These are phyloP conservation scores for Scedosporium boydii DNA, from an alignment of 2,329 filamentous ascomycete genomes.

Conservation along the genomic window DNA sequence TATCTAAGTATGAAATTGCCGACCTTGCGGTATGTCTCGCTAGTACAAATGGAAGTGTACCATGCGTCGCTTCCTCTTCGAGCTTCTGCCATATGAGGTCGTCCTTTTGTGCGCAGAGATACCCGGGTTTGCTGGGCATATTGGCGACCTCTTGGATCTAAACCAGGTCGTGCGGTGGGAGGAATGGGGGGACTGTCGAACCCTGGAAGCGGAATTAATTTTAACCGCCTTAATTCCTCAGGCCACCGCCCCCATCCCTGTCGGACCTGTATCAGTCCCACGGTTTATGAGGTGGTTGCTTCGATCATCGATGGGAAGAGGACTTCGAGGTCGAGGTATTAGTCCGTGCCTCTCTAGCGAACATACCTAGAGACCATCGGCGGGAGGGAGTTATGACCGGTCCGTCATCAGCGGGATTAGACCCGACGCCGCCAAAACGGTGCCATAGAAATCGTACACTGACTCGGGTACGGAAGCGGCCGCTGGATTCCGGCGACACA, in stretches of 20 bases:
- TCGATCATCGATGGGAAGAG: no score
- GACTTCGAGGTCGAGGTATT: no score
- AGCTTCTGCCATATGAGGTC: slow-evolving; percentile 19
- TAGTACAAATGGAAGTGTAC: slow-evolving; percentile 14
- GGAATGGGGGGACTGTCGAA: not conserved
- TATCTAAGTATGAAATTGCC: slow-evolving; percentile 16
- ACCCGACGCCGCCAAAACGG: slow-evolving; percentile 28
- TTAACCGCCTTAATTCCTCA: not conserved
- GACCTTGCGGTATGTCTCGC: slow-evolving; percentile 12
- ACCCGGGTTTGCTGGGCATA: slow-evolving; percentile 17
- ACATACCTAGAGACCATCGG: slow-evolving; percentile 18
- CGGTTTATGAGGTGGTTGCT: no score
- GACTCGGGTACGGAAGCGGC: slow-evolving; percentile 26
- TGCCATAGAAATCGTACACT: slow-evolving; percentile 33
- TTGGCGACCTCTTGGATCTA: not conserved
- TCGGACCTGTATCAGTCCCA: no score
- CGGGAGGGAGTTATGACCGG: slow-evolving; percentile 12
- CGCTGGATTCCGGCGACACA: slow-evolving; percentile 13
- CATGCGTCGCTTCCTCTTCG: slow-evolving; percentile 16
- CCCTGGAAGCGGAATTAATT: not conserved
- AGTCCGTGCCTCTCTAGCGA: slow-evolving; percentile 11
- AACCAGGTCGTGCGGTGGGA: not conserved
- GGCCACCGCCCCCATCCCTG: not conserved
- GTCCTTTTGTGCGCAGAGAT: slow-evolving; percentile 15
- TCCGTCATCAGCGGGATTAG: slow-evolving; percentile 12